Evolutionary conservation across 2,329 filamentous ascomycete species (phyloP), one percentile per base, ranked within the genome.

Genomic region (Aspergillus candidus): DNA sequence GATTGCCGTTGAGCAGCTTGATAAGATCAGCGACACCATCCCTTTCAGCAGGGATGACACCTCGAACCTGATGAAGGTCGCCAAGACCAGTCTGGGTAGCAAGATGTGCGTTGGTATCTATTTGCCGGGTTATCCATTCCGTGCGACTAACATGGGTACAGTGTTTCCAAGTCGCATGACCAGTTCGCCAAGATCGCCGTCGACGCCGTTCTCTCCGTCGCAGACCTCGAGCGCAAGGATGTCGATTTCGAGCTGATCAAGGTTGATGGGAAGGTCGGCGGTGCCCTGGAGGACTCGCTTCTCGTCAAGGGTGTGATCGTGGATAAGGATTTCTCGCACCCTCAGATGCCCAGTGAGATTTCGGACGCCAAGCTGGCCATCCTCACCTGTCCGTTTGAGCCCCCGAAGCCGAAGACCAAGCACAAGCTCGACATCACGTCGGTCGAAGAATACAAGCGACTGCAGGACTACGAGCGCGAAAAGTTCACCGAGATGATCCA

Each of bases 211-310:
- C 79, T 98, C 48, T 95, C 90, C 2, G 94, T 98, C 47, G 93
- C 93, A 41, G 93, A 98, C 65, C 76, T 98, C 43, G 88, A 96
- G 65, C 85, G 90, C 54, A 95, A 89, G 72, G 93, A 98, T 62
- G 94, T 98, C 49, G 90, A 98, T 66, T 98, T 98, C 63, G 93
- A 98, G 73, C 74, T 98, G 57, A 98, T 98, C 76, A 98, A 98
- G 78, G 91, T 98, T 40, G 93, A 98, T 62, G 91, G 93, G 60
- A 98, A 98, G 76, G 89, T 97, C 31, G 93, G 93, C 58, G 93
- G 94, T 48, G 73, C 91, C 22, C 78, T 98, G 13, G 91, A 97
- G 70, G 93, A 98, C 69, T 87, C 90, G 5, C 73, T 97, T 27
- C 82, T 98, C 35, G 91, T 98, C 58, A 94, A 97, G 74, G 93